Conservation (phyloP, 148 eudicot species). For the Spergularia marina region DNA sequence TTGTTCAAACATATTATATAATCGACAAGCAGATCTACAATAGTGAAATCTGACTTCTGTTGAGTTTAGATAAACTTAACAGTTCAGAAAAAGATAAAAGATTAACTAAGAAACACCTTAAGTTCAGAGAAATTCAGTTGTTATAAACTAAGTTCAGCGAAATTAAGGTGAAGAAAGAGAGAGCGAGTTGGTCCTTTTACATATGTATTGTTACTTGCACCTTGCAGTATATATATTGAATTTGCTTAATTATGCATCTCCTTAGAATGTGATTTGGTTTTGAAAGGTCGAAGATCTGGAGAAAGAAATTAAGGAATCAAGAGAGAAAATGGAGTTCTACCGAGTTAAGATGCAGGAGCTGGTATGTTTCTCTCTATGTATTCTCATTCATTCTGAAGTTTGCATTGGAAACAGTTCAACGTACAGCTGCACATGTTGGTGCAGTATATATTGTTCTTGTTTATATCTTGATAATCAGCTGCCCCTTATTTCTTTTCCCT, state of each 20-base stretch:
- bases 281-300: constrained; percentile 85
- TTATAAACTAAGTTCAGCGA: too few species aligned
- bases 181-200: not conserved
- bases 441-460: not conserved
- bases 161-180: too few species aligned
- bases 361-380: constrained; percentile 43
- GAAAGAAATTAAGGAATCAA: constrained; percentile 85
- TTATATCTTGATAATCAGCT: not conserved
- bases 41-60: too few species aligned
- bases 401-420: not conserved
- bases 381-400: not conserved
- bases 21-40: too few species aligned
- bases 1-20: too few species aligned
- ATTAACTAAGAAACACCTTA: too few species aligned
- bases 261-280: constrained; percentile 11
- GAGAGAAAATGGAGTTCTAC: constrained; percentile 78
- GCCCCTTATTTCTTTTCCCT: not conserved
- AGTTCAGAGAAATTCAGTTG: too few species aligned
- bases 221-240: not conserved
- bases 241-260: not conserved
- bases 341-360: constrained; percentile 96
- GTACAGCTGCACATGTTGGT: not conserved
- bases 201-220: not conserved
- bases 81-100: too few species aligned
- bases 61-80: too few species aligned